Conservation (phyloP, 257 asterid species). For the Ilex asprella region DNA sequence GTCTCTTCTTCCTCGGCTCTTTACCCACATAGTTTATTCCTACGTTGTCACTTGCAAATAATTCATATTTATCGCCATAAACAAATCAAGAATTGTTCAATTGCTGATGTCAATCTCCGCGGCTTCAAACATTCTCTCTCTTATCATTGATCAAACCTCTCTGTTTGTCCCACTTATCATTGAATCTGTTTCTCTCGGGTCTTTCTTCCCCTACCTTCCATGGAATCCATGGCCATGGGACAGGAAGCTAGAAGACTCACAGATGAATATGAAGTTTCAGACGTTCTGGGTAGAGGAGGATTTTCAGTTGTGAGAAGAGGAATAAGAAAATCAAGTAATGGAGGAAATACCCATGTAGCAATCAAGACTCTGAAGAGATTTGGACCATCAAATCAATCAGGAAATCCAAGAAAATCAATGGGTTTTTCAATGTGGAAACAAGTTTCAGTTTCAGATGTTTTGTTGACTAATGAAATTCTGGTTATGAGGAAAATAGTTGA, state of each 20-base stretch:
- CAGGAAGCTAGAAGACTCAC: constrained; percentile 32
- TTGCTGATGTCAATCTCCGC: neutral
- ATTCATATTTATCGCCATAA: neutral
- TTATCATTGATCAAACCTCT: no score
- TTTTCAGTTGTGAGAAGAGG: constrained; percentile 78
- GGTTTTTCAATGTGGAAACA: constrained; percentile 23
- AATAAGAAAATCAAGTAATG: constrained; percentile 17
- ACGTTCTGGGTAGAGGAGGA: constrained; percentile 73
- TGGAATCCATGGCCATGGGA: constrained; percentile 27
- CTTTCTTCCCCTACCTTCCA: neutral
- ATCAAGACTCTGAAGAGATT: constrained; percentile 62
- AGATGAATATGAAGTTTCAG: constrained; percentile 65
- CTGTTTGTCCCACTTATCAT: neutral
- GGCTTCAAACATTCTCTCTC: no score
- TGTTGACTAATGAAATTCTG: constrained; percentile 63
- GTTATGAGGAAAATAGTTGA: constrained; percentile 80
- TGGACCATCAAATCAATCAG: constrained; percentile 24
- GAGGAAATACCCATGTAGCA: constrained; percentile 42
- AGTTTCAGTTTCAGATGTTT: constrained; percentile 48
- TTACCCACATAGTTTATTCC: neutral
- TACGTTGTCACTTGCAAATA: no score
- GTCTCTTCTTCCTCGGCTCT: neutral
- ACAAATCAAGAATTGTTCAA: neutral
- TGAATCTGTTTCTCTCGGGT: neutral
- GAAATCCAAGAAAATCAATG: neutral